Evolutionary conservation across 176 grass and related monocot species (phyloP), one percentile per base, ranked within the genome.

Genomic region (Dendrocalamus sinicus): DNA sequence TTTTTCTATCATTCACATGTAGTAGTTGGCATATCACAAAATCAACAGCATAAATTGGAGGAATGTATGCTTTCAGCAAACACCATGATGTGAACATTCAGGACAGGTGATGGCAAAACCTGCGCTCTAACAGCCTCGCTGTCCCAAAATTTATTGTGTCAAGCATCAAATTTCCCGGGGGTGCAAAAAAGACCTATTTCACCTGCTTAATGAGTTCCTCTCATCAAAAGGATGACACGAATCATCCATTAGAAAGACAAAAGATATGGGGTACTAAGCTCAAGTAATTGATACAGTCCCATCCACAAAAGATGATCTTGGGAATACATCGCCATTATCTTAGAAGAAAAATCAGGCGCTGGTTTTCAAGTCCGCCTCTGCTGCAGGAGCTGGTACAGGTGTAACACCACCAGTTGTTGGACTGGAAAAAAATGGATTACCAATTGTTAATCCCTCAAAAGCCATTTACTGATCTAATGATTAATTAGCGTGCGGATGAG

Each of bases 341-440:
- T 55, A 2, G 40, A 17, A 83, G 30, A 59, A 48, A 78, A 85
- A 85, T 97, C 88, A 97, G 44, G 92, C 63, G 62, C 39, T 72
- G 70, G 83, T 85, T 82, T 94, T 90, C 50, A 67, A 68, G 47
- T 79, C 81, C 48, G 40, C 46, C 72, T 83, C 89, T 8, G 63
- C 30, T 15, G 84, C 74, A 16, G 87, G 40, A 70, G 72, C 87
- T 59, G 90, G 81, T 35, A 86, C 73, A 39, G 94, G 94, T 51
- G 91, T 64, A 17, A 89, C 93, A 84, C 96, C 93, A 71, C 96
- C 96, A 4, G 92, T 99, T 9, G 96, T 99, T 79, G 96, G 96
- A 67, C 96, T 99, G 88, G 12, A 55, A 86, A 62, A 77, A 41
- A 89, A 80, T 16, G n/a, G 45, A 57, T 55, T 67, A 61, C 80